Base-by-base conservation (phyloP, 768 basidiomycete genomes). In the Pleurotus eryngii region DNA sequence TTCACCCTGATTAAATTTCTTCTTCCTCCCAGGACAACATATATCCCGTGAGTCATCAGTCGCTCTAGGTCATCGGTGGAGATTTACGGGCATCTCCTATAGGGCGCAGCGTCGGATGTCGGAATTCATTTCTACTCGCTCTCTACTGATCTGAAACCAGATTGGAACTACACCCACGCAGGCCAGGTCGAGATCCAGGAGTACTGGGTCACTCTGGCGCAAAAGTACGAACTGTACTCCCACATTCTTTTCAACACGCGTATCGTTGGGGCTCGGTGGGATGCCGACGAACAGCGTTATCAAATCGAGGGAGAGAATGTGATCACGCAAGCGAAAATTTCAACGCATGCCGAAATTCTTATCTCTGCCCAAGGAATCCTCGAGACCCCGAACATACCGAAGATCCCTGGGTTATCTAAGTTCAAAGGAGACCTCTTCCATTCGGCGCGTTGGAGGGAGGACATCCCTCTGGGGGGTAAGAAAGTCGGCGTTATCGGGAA, bases 401-500 rank as follows among this genome's bases (percentile, higher is more conserved):
- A 64, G 46, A 65, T 76, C 64, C 56, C 71, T 61, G 61, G 73
- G 57, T 5, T 77, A 1, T 68, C 70, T 4, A 58, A 57, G 3
- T 85, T 85, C 67, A 70, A 76, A 49, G 84, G 85, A 1, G 48
- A 64, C 5, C 64, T 74, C 42, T 86, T 83, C 57, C 85, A 86
- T 65, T 80, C 82, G 6, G 78, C 81, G 6, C 61, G 70, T 14
- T 87, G 84, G 82, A 64, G 75, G 35, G 54, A 66, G 1, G 68
- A 68, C 6, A 68, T 76, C 3, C 68, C 75, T 9, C 67, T 85
- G 20, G 63, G 62, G 5, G 72, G 72, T 5, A 83, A 82, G 64
- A 70, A 71, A 7, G 76, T 87, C 5, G 84, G 78, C 1, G 79
- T 87, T 4, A 75, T 86, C 58, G 86, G 84, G 7, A 84, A 83